Base-by-base conservation (phyloP, 495 filamentous ascomycete genomes). In the Neurospora sp. region DNA sequence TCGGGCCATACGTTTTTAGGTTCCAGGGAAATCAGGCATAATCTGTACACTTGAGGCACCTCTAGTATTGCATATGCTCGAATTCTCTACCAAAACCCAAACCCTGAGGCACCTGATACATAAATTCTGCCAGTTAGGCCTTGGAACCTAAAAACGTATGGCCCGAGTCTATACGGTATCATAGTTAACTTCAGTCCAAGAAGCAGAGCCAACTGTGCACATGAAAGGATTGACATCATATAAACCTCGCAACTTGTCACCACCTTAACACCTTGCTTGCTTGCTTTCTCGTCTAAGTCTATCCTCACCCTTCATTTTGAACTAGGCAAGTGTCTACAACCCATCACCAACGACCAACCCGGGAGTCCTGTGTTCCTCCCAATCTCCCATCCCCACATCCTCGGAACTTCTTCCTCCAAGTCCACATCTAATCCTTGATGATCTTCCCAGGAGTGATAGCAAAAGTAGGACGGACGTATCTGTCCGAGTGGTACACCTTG, bases 401-500 rank as follows among this genome's bases (percentile, higher is more conserved):
- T 35, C 48, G 5, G 0, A 20, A 14, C 48, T 18, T 62, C 38
- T 18, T 27, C 18, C 16, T 44, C 40, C 40, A 1, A 14, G 14
- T 23, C 3, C 18, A 18, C 5, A 48, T 70, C 54, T 83, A 89
- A 79, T 91, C 89, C 70, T 87, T 85, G 12, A 80, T 77, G 39
- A 83, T 79, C 42, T 46, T 46, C 72, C 77, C 75, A 37, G 91
- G 91, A 39, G 89, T 87, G 44, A 88, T 83, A 0, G 90, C 89
- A 79, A 86, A 93, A 9, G 91, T 92, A 41, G 91, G 91, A 71
- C 91, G 87, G 73, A 93, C 93, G 62, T 86, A 97, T 94, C 91
- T 85, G 77, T 97, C 94, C 74, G 89, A 90, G 85, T 98, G 89
- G 82, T 98, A 99, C 40, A 96, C 88, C 81, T 85, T 87, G 35